Evolutionary conservation across 371 early-diverging fungal genomes (phyloP).

Genomic region (Mortierella sp.): DNA sequence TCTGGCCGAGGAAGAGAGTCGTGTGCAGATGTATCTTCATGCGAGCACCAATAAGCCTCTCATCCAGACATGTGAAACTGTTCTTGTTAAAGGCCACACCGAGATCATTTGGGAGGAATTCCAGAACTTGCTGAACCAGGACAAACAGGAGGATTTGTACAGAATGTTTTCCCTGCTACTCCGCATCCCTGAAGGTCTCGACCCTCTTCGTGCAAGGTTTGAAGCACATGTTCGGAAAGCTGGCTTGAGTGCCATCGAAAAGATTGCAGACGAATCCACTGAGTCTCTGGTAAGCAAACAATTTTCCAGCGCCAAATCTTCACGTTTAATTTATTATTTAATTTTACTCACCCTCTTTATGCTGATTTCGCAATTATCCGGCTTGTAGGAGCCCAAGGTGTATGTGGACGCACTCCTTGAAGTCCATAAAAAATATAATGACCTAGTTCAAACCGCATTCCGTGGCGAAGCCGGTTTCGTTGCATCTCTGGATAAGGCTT

Average conservation of each 20-base stretch:
- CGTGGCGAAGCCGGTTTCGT: conserved; percentile 91
- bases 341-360: not conserved
- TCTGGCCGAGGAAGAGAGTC: conserved; percentile 89
- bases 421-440: conserved; percentile 85
- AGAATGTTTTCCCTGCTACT: conserved; percentile 87
- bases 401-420: conserved; percentile 86
- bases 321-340: not conserved
- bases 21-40: conserved; percentile 91
- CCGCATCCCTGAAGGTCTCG: conserved; percentile 86
- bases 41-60: conserved; percentile 80
- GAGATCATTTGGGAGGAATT: conserved; percentile 90
- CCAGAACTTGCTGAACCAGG: conserved; percentile 84
- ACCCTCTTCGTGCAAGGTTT: conserved; percentile 83
- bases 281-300: conserved; percentile 57
- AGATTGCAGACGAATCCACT: conserved; percentile 76
- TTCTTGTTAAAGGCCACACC: conserved; percentile 86
- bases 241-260: conserved; percentile 86
- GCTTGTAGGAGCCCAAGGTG: conserved; percentile 78
- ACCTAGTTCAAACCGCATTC: conserved; percentile 81
- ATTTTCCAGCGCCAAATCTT: not conserved
- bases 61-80: conserved; percentile 84
- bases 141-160: conserved; percentile 88
- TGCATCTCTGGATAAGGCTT: conserved; percentile 92
- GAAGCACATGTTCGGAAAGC: conserved; percentile 86
- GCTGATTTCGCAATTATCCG: not conserved